Conservation (phyloP, 1,284 basidiomycete species). For the Pyrrhoderma lamaoense region DNA sequence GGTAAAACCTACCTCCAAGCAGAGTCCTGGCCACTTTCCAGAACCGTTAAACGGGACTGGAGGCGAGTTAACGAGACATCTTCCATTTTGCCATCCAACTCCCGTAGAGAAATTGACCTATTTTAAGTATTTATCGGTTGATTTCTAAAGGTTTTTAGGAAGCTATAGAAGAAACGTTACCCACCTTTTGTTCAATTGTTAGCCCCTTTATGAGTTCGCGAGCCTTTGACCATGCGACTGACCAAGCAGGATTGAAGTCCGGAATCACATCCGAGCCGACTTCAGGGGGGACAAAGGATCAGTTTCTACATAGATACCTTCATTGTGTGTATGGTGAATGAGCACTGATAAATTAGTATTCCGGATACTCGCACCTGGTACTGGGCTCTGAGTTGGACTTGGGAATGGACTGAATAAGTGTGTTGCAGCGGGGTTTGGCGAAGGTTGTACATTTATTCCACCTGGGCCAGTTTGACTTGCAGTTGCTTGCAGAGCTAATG, state of each 20-base stretch:
- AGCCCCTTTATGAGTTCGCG: constrained; percentile 23
- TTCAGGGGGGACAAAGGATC: constrained; percentile 38
- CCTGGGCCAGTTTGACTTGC: constrained; percentile 5
- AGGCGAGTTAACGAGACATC: constrained; percentile 56
- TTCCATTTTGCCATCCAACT: constrained; percentile 46
- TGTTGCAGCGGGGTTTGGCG: constrained; percentile 1
- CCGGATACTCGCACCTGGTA: constrained; percentile 5
- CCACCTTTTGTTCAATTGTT: constrained; percentile 29
- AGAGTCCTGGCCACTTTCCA: constrained; percentile 50
- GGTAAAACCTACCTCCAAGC: constrained; percentile 39
- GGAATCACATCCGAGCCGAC: constrained; percentile 35
- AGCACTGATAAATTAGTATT: too few species aligned
- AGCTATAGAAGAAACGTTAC: constrained; percentile 16
- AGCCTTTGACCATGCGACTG: constrained; percentile 39
- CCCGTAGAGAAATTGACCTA: constrained; percentile 49
- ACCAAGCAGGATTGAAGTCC: constrained; percentile 45
- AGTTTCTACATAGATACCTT: constrained; percentile 33
- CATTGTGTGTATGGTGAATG: too few species aligned
- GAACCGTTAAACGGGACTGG: constrained; percentile 24
- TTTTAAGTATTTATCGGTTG: too few species aligned
- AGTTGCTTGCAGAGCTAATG: not conserved
- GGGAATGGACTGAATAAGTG: constrained; percentile 10
- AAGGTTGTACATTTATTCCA: constrained; percentile 5
- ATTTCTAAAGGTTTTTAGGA: too few species aligned
- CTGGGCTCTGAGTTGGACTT: constrained; percentile 6